A percentile compares a stretch with the other conserved stretches of the same genome.
Evolutionary conservation across 352 stramenopile species (phyloP).

Genomic region (Pythium insidiosum): DNA sequence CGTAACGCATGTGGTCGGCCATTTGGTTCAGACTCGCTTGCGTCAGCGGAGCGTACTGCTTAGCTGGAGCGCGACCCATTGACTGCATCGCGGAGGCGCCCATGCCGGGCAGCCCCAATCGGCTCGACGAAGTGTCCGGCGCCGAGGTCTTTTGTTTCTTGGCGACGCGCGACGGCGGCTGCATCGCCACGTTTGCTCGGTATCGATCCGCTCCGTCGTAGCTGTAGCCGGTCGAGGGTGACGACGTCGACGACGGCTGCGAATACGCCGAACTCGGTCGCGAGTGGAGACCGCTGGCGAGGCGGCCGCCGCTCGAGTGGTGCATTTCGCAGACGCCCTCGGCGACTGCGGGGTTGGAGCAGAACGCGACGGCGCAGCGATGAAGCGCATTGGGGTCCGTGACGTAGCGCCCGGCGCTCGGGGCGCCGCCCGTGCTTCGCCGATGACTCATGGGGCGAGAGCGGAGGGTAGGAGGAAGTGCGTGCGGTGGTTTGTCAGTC

Average conservation of each 20-base stretch:
- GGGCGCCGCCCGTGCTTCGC: slow-evolving; percentile 4
- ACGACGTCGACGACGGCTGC: slow-evolving; percentile 6
- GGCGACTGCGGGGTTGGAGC: slow-evolving; percentile 66
- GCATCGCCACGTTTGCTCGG: slow-evolving; percentile 47
- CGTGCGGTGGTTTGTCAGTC: too few relatives aligned
- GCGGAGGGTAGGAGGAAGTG: too few relatives aligned
- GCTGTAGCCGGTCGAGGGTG: slow-evolving; percentile 12
- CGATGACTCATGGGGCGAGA: slow-evolving; percentile 24
- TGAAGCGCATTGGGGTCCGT: slow-evolving; percentile 51
- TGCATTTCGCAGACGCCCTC: slow-evolving; percentile 75
- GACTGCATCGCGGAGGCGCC: not conserved
- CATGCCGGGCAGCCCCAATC: slow-evolving; percentile 1
- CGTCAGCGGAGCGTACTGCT: slow-evolving; percentile 29
- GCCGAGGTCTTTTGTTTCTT: slow-evolving; percentile 63
- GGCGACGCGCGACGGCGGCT: slow-evolving; percentile 25
- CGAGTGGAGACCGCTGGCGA: too few relatives aligned
- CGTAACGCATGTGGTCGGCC: slow-evolving; percentile 42
- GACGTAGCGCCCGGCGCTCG: slow-evolving; percentile 8
- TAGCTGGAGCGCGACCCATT: not conserved
- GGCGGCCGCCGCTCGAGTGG: slow-evolving; percentile 31
- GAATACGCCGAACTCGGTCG: slow-evolving; percentile 8
- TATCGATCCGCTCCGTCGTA: slow-evolving; percentile 41
- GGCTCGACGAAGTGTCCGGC: not conserved
- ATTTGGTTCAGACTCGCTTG: slow-evolving; percentile 59
- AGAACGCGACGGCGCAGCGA: slow-evolving; percentile 69